phyloP scores from a whole-genome alignment of 352 stramenopile species.

The Globisporangium echinulatum region DNA sequence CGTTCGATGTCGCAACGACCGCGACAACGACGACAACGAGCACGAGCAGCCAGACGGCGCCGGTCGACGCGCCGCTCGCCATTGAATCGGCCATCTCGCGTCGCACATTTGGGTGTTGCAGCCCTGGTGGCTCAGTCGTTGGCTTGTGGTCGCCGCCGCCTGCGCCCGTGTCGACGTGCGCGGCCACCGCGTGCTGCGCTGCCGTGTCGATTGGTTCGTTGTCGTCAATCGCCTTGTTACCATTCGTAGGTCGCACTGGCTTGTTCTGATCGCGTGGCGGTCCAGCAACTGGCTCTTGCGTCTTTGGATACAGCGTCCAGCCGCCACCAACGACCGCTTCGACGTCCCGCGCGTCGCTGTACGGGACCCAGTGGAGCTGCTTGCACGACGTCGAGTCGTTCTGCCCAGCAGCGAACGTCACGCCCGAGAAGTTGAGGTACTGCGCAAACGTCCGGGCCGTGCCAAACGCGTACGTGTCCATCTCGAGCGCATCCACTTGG shows the following conservation, averaged over 20 bases:
- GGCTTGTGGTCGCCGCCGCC: constrained; percentile 22
- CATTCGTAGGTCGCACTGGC: constrained; percentile 6
- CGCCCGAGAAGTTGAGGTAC: constrained; percentile 55
- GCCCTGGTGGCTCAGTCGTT: constrained; percentile 13
- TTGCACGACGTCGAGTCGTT: constrained; percentile 56
- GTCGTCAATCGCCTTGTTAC: constrained; percentile 15
- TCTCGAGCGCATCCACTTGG: constrained; percentile 46
- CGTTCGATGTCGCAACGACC: constrained; percentile 66
- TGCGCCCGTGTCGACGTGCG: constrained; percentile 33
- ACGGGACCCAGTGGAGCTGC: constrained; percentile 70
- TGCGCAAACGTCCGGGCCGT: constrained; percentile 44
- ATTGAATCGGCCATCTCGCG: constrained; percentile 32
- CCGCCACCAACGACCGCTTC: constrained; percentile 39
- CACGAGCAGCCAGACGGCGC: constrained; percentile 47
- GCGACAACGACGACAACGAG: constrained; percentile 40
- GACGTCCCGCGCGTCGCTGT: constrained; percentile 42
- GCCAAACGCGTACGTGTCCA: constrained; percentile 56
- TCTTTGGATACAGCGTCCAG: constrained; percentile 36
- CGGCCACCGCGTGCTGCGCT: constrained; percentile 22
- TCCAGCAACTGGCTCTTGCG: constrained; percentile 2
- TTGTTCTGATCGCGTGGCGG: constrained; percentile 16
- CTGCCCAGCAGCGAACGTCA: constrained; percentile 38
- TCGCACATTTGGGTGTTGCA: constrained; percentile 21
- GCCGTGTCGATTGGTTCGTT: constrained; percentile 27
- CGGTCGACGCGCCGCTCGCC: constrained; percentile 20